Base-by-base conservation (phyloP, 2,329 filamentous ascomycete genomes). In the Biscogniauxia marginata region DNA sequence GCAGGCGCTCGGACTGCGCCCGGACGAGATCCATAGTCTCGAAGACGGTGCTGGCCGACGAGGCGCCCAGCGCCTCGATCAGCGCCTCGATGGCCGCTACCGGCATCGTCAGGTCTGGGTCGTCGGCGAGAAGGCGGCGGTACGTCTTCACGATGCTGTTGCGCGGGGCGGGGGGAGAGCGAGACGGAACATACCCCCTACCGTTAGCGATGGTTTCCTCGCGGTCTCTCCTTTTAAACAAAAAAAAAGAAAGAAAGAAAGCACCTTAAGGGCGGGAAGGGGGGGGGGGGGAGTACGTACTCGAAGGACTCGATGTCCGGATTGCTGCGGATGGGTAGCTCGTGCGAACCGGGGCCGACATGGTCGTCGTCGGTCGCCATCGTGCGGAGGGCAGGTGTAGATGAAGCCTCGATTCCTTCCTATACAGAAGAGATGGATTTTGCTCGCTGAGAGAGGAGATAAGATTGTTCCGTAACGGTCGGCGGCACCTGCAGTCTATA, bases 1-100 rank as follows among this genome's bases (percentile, higher is more conserved):
- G 93, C 62, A 99, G 84, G 67, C 86, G 84, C 52, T 84, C 80
- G 50, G 91, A 93, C 70, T 95, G 88, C 48, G 82, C 84, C 68
- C 88, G 86, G 61, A 98, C 84, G 47, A 93, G 85, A 65, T 93
- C 88, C 71, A 98, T 88, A 34, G 93, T 97, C 78, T 99, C 95
- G 76, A 89, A 93, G 67, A 96, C 91, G 56, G 95, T 99, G 20
- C 87, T 89, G 6, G 91, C 88, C 60, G 87, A 86, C 47, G 87
- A 89, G 62, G 89, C 83, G 69, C 88, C 87, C 57, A 98, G 89
- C 58, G 95, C 88, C 69, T 89, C 85, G 64, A 98, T 95, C 57
- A 99, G 83, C 23, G 92, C 87, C 76, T 96, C 91, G 70, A 96
- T 96, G 57, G 93, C 92, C 19, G 95, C 95, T 54, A 99, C 90